Evolutionary conservation across 306 rosid species (phyloP).

Genomic region (Calophaca sinica): DNA sequence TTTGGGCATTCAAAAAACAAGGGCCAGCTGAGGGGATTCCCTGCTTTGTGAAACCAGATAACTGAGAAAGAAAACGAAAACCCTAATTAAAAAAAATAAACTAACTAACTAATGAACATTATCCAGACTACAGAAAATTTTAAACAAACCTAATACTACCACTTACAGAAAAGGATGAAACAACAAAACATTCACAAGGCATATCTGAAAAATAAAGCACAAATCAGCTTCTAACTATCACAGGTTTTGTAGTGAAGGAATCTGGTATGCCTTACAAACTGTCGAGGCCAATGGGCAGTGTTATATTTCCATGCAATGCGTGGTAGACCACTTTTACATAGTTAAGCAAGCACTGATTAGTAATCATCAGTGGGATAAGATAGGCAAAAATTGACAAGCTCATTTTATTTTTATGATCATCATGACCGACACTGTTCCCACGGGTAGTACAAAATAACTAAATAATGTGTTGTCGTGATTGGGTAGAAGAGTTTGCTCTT

Average conservation of each 20-base stretch:
- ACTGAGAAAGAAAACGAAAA: slow-evolving; percentile 6
- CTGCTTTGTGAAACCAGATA: not conserved
- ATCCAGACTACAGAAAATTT: slow-evolving; percentile 15
- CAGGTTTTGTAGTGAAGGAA: slow-evolving; percentile 10
- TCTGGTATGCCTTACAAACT: not conserved
- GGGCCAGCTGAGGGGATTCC: slow-evolving; percentile 2
- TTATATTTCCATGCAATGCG: slow-evolving; percentile 16
- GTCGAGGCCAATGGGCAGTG: not conserved
- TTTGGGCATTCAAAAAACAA: slow-evolving; percentile 14
- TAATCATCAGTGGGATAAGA: not conserved
- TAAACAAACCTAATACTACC: not conserved
- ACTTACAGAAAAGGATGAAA: not conserved
- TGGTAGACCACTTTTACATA: not conserved
- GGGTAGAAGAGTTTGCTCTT: too few relatives aligned
- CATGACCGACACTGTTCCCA: not conserved
- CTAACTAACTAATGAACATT: not conserved
- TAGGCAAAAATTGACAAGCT: not conserved
- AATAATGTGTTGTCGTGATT: too few relatives aligned
- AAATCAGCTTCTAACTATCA: slow-evolving; percentile 14
- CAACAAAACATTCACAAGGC: slow-evolving; percentile 7
- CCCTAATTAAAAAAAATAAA: not conserved
- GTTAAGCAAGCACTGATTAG: slow-evolving; percentile 11
- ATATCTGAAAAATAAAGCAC: slow-evolving; percentile 5
- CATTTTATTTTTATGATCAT: not conserved
- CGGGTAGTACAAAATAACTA: too few relatives aligned